Conservation (phyloP, 768 basidiomycete species). For the Sporobolomyces roseus region DNA sequence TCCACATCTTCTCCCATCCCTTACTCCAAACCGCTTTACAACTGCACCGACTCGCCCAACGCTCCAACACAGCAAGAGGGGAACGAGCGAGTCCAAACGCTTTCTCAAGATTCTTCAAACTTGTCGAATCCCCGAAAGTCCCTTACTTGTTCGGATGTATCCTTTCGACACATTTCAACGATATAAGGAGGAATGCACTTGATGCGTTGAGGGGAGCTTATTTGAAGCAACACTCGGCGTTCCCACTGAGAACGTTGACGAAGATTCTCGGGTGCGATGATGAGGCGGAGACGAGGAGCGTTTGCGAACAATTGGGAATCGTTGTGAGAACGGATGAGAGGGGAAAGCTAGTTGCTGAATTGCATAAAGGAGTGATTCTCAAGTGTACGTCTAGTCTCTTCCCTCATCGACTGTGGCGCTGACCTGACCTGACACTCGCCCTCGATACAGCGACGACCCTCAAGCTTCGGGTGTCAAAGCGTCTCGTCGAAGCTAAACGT, state of each 20-base stretch:
- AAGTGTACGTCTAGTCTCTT: conserved; percentile 29
- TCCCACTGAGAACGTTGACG: conserved; percentile 46
- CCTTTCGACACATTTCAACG: conserved; percentile 76
- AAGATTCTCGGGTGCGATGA: conserved; percentile 50
- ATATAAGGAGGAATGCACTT: conserved; percentile 50
- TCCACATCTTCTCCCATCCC: conserved; percentile 63
- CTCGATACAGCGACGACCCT: conserved; percentile 41
- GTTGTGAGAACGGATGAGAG: conserved; percentile 37
- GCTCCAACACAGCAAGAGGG: conserved; percentile 54
- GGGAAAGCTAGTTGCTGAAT: conserved; percentile 27
- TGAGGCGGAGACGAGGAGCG: conserved; percentile 45
- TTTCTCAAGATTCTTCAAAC: conserved; percentile 64
- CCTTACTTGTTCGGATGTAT: conserved; percentile 87
- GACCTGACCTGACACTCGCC: neutral
- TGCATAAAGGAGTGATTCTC: conserved; percentile 36
- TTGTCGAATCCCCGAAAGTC: conserved; percentile 65
- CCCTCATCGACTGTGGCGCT: neutral
- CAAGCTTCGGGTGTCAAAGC: conserved; percentile 44
- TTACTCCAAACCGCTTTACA: conserved; percentile 76
- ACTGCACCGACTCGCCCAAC: conserved; percentile 75
- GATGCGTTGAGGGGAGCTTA: conserved; percentile 68
- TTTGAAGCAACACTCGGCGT: conserved; percentile 45
- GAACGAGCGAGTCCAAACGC: conserved; percentile 50
- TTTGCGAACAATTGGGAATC: conserved; percentile 46
- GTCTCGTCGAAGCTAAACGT: conserved; percentile 47